Base-by-base conservation (phyloP, 176 grass and related monocot species). In the Hyparrhenia diplandra region DNA sequence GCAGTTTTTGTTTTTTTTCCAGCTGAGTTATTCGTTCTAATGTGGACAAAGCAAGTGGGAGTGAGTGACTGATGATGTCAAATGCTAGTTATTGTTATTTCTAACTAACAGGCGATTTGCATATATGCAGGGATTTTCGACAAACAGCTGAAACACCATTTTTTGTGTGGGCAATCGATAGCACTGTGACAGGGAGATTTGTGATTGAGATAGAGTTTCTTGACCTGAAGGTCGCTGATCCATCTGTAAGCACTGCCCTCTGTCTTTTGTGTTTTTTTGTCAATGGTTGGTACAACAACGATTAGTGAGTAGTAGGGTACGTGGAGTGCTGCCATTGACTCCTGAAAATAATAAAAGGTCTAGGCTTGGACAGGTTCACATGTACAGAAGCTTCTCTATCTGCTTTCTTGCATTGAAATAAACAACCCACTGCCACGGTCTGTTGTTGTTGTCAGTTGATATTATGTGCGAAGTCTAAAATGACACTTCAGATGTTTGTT, bases 121-220 rank as follows among this genome's bases (percentile, higher is more conserved):
- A 82, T 34, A 76, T 79, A 45, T 88, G 34, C 82, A 99, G 96
- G 85, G 27, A 88, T 82, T 82, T 88, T 92, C 36, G 87, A 99
- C 85, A 99, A 95, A 52, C 87, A 84, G 62, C 82, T 99, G 66
- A 99, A 93, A 79, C 90, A 81, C 72, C 35, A 89, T 92, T 80
- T 99, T 99, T 99, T 87, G 82, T 99, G 75, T 95, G 92, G 96
- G 60, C 90, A 29, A 80, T 99, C 69, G 96, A 95, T 76, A 87
- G 88, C 40, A 79, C 80, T 9, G 73, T 95, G 58, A 88, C 88
- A 54, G 93, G 93, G 64, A 95, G 89, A 89, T 95, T 95, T 68
- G 84, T 99, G 49, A 90, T 99, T 77, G 96, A 99, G 80, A 88
- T 99, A 47, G 89, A 99, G 72, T 99, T 99, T 83, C 87, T 95